A percentile compares a stretch with the other conserved stretches of the same genome.
These are phyloP conservation scores for Hanseniaspora hatyaiensis DNA, from an alignment of 805 yeast species.

Conservation along the genomic window DNA sequence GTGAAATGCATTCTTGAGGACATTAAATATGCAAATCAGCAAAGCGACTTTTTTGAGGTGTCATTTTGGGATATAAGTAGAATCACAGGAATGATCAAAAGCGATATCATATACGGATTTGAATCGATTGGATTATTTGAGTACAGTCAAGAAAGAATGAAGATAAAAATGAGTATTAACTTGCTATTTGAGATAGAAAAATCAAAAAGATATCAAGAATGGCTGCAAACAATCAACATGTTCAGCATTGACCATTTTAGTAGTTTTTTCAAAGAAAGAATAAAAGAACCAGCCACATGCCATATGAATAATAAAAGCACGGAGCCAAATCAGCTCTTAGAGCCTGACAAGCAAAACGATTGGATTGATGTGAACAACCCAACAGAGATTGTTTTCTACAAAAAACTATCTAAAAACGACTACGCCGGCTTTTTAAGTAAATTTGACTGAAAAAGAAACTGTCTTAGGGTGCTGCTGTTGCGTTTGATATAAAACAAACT, in stretches of 20 bases:
- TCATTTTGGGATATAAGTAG: constrained; percentile 54
- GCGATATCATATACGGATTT: constrained; percentile 77
- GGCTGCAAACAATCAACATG: constrained; percentile 42
- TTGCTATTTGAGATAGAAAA: constrained; percentile 36
- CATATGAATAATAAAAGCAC: too few relatives aligned
- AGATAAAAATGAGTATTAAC: constrained; percentile 37
- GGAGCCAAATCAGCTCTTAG: background rate
- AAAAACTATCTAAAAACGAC: background rate
- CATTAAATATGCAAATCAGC: background rate
- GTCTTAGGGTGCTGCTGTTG: too few relatives aligned
- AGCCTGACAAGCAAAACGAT: too few relatives aligned
- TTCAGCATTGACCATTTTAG: constrained; percentile 20
- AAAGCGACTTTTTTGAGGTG: constrained; percentile 20
- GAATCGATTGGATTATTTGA: constrained; percentile 62
- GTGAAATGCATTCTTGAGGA: constrained; percentile 32
- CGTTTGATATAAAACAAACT: too few relatives aligned
- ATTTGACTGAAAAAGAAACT: too few relatives aligned
- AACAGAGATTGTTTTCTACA: background rate
- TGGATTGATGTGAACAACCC: background rate
- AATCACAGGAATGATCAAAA: constrained; percentile 72
- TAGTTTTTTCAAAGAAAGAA: background rate
- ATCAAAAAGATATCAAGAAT: constrained; percentile 36
- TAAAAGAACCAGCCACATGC: too few relatives aligned
- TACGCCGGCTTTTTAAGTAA: too few relatives aligned
- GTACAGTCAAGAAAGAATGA: background rate